Evolutionary conservation across 169 alveolate genomes (phyloP), one percentile per base, ranked within the genome.

Genomic region (Babesia caballi): DNA sequence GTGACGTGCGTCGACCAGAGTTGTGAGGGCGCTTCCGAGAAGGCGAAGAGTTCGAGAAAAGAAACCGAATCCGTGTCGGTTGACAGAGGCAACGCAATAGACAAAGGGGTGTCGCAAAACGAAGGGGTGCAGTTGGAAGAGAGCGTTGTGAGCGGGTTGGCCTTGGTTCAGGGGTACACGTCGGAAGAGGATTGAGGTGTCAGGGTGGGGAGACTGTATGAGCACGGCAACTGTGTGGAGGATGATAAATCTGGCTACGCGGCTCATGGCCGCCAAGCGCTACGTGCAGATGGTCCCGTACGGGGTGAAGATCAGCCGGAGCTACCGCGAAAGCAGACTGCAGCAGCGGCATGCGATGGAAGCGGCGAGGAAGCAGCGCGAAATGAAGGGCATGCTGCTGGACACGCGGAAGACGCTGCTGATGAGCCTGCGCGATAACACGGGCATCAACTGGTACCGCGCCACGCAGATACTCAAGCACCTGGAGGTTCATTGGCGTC

Each of bases 271-370:
- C 0, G 49, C 71, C 17, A 75, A 66, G 44, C 52, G 58, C 11
- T 75, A 52, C 49, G 70, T 66, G 1, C 80, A 69, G 32, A 14
- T 75, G 28, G 60, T 75, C 0, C 85, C 85, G 7, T 75, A 75
- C 61, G 85, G 85, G n/a, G 69, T 75, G 38, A 75, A 75, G 52
- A 75, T 50, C 19, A 87, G 93, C 52, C 82, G 81, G 21, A 80
- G 74, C 70, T 87, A 87, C 65, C 73, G 82, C 28, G 89, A 83
- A 40, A 82, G 87, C n/a, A 83, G 74, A 33, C 56, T 54, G 82
- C 93, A 87, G 53, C 91, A 83, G 75, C 42, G 93, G 30, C 27
- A 83, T n/a, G 80, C 90, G 15, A 33, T 87, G 82, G 93, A 87
- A 42, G 80, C 82, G 11, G 66, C 69, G 32, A 71, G 93, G 59